phyloP scores from a whole-genome alignment of 164 flowering plant genomes.

The Vitis vinifera region DNA sequence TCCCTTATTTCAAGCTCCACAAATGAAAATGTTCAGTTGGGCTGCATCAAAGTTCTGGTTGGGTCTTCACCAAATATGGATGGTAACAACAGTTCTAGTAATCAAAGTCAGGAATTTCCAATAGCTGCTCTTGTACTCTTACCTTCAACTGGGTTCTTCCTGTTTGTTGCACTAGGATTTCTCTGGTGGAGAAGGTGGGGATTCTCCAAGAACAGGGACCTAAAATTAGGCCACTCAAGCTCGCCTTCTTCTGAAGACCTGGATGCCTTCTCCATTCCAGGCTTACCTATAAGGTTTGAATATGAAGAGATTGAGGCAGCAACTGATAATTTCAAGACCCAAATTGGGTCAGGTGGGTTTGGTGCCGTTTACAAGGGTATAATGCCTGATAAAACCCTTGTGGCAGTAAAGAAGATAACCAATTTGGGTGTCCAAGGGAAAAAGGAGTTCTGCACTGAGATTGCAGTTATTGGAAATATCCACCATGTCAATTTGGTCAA shows the following conservation, averaged over 20 bases:
- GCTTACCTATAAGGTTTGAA: constrained; percentile 70
- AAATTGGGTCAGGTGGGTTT: constrained; percentile 84
- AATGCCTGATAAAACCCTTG: constrained; percentile 57
- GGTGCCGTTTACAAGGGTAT: constrained; percentile 77
- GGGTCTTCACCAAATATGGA: constrained; percentile 6
- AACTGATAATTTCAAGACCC: constrained; percentile 56
- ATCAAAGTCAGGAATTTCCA: constrained; percentile 34
- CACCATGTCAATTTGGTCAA: constrained; percentile 87
- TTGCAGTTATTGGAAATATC: constrained; percentile 78
- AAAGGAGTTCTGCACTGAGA: constrained; percentile 84
- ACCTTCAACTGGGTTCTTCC: constrained; percentile 50
- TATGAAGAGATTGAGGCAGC: constrained; percentile 66
- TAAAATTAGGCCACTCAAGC: constrained; percentile 25
- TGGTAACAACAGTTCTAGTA: neutral
- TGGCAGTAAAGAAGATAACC: constrained; percentile 82
- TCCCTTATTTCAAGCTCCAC: constrained; percentile 41
- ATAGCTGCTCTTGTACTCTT: constrained; percentile 53
- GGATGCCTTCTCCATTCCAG: constrained; percentile 62
- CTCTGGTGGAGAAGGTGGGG: constrained; percentile 50
- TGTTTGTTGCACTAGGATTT: constrained; percentile 33
- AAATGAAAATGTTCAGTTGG: constrained; percentile 28
- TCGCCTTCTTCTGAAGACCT: constrained; percentile 49
- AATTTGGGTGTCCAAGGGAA: constrained; percentile 67
- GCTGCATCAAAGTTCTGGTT: constrained; percentile 49
- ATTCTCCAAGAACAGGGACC: constrained; percentile 6